Conservation (phyloP, 192 early-diverging fungal genomes). For the Oehlia diaphana region DNA sequence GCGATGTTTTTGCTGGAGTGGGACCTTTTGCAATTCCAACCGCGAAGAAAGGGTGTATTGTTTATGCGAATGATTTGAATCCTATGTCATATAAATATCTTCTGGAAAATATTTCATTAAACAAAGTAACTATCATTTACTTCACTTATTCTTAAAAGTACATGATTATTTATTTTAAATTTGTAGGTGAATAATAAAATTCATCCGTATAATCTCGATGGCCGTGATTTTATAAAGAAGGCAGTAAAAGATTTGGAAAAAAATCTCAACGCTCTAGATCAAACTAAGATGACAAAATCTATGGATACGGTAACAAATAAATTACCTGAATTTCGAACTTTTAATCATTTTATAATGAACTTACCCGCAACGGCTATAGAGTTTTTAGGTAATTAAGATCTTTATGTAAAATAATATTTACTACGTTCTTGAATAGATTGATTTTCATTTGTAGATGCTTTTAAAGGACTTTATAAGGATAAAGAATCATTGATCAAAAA, state of each 20-base stretch:
- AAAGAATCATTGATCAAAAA: conserved; percentile 47
- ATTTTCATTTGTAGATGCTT: conserved; percentile 66
- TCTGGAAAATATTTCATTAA: conserved; percentile 75
- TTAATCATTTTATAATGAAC: conserved; percentile 99
- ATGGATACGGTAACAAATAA: neutral
- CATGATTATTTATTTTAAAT: neutral
- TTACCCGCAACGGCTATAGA: conserved; percentile 95
- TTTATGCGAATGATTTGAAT: conserved; percentile 98
- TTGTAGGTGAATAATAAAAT: conserved; percentile 64
- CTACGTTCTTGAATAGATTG: neutral
- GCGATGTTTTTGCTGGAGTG: conserved; percentile 96
- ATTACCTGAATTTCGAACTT: conserved; percentile 52
- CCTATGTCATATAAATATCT: conserved; percentile 84
- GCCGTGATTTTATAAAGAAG: conserved; percentile 82
- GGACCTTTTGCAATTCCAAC: conserved; percentile 97
- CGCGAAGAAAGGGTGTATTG: conserved; percentile 74
- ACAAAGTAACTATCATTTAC: conserved; percentile 65
- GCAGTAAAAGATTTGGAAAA: conserved; percentile 66
- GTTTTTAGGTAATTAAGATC: conserved; percentile 69
- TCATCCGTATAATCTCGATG: conserved; percentile 84
- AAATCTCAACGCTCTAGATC: conserved; percentile 21
- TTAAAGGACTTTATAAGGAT: conserved; percentile 74
- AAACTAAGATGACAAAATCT: conserved; percentile 32
- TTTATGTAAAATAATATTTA: neutral
- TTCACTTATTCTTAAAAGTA: neutral